Conservation (phyloP, 208 protist genomes). For the Trypanosoma avium region DNA sequence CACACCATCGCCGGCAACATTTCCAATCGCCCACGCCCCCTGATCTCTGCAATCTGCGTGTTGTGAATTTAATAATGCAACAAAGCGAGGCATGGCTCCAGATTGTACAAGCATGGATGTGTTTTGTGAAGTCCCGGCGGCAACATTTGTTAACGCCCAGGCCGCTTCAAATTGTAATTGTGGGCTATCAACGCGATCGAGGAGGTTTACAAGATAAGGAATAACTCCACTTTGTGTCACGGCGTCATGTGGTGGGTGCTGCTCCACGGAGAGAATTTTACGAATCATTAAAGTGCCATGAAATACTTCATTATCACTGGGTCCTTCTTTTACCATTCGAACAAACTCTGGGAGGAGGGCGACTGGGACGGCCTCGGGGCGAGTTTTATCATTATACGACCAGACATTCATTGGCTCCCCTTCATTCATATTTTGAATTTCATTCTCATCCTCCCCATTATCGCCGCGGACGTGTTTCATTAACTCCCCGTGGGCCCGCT, state of each 20-base stretch:
- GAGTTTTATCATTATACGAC: conserved; percentile 43
- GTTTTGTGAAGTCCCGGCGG: conserved; percentile 96
- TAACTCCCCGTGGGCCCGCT: conserved; percentile 53
- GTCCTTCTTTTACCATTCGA: conserved; percentile 50
- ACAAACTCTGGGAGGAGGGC: conserved; percentile 66
- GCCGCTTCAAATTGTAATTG: conserved; percentile 98
- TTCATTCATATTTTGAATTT: conserved; percentile 1
- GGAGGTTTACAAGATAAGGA: conserved; percentile 93
- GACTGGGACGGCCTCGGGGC: conserved; percentile 61
- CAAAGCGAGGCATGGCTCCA: conserved; percentile 95
- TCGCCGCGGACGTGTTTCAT: conserved; percentile 73
- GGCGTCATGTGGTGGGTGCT: conserved; percentile 94
- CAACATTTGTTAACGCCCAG: conserved; percentile 99
- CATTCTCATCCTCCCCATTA: conserved; percentile 12
- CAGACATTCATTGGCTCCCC: conserved; percentile 43
- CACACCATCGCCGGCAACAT: conserved; percentile 97
- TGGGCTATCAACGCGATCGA: conserved; percentile 71
- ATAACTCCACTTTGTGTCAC: conserved; percentile 94
- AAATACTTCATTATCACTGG: conserved; percentile 53
- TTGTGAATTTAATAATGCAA: conserved; percentile 90
- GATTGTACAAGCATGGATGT: conserved; percentile 90
- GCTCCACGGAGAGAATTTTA: conserved; percentile 92
- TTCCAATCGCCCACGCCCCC: conserved; percentile 98
- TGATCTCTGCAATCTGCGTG: conserved; percentile 96
- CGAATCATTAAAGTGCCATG: conserved; percentile 83